Percentiles rank a stretch among this genome's conserved stretches.
Evolutionary conservation across 257 asterid genomes (phyloP).

Genomic region (Asclepias syriaca): DNA sequence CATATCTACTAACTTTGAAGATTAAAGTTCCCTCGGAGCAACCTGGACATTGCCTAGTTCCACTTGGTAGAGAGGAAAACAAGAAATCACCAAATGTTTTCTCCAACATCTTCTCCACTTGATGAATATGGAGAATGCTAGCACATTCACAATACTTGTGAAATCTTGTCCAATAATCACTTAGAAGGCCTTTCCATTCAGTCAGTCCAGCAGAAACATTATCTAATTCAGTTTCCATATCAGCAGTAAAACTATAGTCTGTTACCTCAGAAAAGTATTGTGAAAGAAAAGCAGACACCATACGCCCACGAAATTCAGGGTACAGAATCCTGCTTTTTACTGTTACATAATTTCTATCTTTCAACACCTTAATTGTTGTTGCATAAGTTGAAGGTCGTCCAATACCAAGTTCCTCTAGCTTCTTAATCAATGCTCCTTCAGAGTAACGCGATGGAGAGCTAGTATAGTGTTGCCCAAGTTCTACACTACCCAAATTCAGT

Average conservation of each 20-base stretch:
- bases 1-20: conserved; percentile 86
- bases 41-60: conserved; percentile 80
- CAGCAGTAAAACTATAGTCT: conserved; percentile 92
- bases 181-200: conserved; percentile 96
- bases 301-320: conserved; percentile 97
- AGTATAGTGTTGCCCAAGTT: conserved; percentile 63
- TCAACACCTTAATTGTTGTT: conserved; percentile 72
- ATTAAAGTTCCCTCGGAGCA: conserved; percentile 67
- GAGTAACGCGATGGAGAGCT: conserved; percentile 79
- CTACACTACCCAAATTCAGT: conserved; percentile 46
- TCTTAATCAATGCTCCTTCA: conserved; percentile 76
- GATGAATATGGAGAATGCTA: conserved; percentile 56
- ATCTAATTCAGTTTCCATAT: conserved; percentile 95
- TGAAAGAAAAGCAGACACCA: conserved; percentile 89
- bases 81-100: conserved; percentile 65
- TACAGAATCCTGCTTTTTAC: conserved; percentile 46
- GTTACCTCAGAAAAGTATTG: conserved; percentile 86
- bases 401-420: conserved; percentile 94
- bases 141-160: conserved; percentile 73
- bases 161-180: conserved; percentile 92
- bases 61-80: conserved; percentile 62
- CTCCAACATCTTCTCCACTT: conserved; percentile 96
- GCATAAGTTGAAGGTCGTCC: conserved; percentile 99
- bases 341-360: conserved; percentile 76
- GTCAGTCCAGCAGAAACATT: conserved; percentile 88